A percentile compares a stretch with the other conserved stretches of the same genome.
phyloP scores from a whole-genome alignment of 306 rosid species.

The Bauhinia variegata region DNA sequence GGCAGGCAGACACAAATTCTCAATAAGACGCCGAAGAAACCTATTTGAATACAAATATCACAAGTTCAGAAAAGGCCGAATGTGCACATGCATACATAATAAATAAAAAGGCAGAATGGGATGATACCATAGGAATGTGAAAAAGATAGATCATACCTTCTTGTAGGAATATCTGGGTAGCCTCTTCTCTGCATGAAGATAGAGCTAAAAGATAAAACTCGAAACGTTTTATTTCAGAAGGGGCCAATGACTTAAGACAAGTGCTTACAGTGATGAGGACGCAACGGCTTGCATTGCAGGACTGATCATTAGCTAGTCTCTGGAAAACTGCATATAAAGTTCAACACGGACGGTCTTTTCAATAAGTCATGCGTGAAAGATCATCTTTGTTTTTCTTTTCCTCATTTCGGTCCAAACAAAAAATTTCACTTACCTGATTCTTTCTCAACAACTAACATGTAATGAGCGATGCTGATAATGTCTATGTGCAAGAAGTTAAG shows the following conservation, averaged over 20 bases:
- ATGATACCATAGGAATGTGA: slow-evolving; percentile 15
- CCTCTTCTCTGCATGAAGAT: slow-evolving; percentile 75
- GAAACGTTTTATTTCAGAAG: slow-evolving; percentile 24
- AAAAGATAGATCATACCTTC: slow-evolving; percentile 59
- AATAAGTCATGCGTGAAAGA: slow-evolving; percentile 14
- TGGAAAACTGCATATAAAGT: slow-evolving; percentile 66
- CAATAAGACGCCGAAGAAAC: slow-evolving; percentile 91
- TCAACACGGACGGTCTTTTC: slow-evolving; percentile 34
- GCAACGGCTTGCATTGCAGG: slow-evolving; percentile 79
- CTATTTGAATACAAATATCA: slow-evolving; percentile 45
- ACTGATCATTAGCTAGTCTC: slow-evolving; percentile 83
- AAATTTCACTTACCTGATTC: slow-evolving; percentile 75
- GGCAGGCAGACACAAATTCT: slow-evolving; percentile 63
- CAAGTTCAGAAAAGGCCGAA: slow-evolving; percentile 28
- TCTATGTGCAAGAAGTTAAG: slow-evolving; percentile 54
- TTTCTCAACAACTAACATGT: slow-evolving; percentile 90
- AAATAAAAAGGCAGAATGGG: slow-evolving; percentile 22
- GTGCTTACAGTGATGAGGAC: slow-evolving; percentile 75
- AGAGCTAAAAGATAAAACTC: slow-evolving; percentile 36
- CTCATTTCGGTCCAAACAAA: background rate
- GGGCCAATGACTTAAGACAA: background rate
- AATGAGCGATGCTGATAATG: slow-evolving; percentile 66
- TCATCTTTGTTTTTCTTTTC: background rate
- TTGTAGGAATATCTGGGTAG: slow-evolving; percentile 90
- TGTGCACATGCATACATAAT: background rate